Evolutionary conservation across 2,329 filamentous ascomycete genomes (phyloP), one percentile per base, ranked within the genome.

Genomic region (Cercospora beticola): DNA sequence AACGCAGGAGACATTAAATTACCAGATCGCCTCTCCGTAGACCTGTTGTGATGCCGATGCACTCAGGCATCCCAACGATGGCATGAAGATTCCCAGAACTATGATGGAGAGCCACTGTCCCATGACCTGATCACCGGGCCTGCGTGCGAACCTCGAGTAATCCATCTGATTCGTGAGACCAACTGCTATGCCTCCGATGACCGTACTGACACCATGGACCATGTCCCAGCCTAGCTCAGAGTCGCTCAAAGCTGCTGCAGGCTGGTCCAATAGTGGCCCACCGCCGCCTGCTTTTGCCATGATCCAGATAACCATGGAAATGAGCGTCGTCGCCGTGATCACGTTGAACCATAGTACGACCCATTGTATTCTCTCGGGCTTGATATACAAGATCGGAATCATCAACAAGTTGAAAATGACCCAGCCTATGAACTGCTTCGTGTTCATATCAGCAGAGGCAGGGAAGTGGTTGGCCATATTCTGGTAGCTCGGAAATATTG

Each of bases 401-500:
- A 83, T 82, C n/a, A 82, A 67, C 16, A 82, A 60, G 71, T 81
- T 84, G 74, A 82, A 84, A 14, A 84, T 68, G 3, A 83, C 67
- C 68, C 81, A 84, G 10, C 76, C 79, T 60, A 83, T 76, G 78
- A 85, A 83, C 16, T 81, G 80, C 49, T 78, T 79, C 0, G 81
- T 83, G 14, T 82, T 82, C 73, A 84, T 83, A 23, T 82, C 82
- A 68, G 83, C 77, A 4, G 75, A 76, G 2, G 74, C 78, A 0
- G 83, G 83, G 18, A 89, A 83, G 28, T 80, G 78, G 72, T 89
- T 89, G 1, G 81, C 78, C 43, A 89, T 80, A 0, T 80, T 80
- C 4, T 82, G 78, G 70, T 87, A 89, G 14, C 82, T 84, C 0
- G 87, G 86, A 83, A 86, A 88, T 71, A 88, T 87, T 1, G 85